Conservation (phyloP, 768 basidiomycete genomes). For the Kwoniella shandongensis region DNA sequence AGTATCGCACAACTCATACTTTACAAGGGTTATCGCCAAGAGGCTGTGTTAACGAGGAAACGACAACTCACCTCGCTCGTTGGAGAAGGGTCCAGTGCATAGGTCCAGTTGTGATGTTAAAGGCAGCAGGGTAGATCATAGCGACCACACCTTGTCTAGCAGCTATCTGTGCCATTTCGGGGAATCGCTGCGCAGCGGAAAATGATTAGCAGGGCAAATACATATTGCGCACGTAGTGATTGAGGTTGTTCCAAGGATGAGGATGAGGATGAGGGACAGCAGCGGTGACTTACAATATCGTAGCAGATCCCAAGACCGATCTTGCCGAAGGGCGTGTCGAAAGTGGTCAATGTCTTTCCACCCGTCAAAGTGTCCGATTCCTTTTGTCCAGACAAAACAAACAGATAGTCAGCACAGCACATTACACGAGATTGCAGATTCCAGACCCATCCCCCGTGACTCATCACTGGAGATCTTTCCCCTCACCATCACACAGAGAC, state of each 20-base stretch:
- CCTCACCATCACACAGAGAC: no score
- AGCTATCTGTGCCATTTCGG: slow-evolving; percentile 86
- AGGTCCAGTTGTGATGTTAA: slow-evolving; percentile 93
- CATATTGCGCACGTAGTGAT: no score
- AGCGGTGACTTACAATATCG: slow-evolving; percentile 61
- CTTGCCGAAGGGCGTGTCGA: slow-evolving; percentile 96
- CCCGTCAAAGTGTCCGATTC: slow-evolving; percentile 69
- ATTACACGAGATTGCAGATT: neutral
- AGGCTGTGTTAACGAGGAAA: no score
- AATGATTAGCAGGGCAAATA: neutral
- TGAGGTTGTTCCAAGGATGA: neutral
- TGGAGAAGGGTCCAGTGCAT: slow-evolving; percentile 94
- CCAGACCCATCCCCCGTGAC: no score
- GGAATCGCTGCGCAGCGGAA: slow-evolving; percentile 54
- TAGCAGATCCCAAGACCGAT: slow-evolving; percentile 96
- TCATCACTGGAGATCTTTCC: no score
- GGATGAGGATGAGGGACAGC: neutral
- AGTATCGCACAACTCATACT: neutral
- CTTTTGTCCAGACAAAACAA: slow-evolving; percentile 2
- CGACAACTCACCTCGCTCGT: slow-evolving; percentile 66
- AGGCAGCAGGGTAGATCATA: slow-evolving; percentile 89
- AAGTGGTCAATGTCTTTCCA: slow-evolving; percentile 70
- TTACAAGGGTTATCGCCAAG: neutral
- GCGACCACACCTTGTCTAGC: slow-evolving; percentile 87
- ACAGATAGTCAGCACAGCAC: neutral